Evolutionary conservation across 345 rosid species (phyloP).

Genomic region (Syzygium aromaticum): DNA sequence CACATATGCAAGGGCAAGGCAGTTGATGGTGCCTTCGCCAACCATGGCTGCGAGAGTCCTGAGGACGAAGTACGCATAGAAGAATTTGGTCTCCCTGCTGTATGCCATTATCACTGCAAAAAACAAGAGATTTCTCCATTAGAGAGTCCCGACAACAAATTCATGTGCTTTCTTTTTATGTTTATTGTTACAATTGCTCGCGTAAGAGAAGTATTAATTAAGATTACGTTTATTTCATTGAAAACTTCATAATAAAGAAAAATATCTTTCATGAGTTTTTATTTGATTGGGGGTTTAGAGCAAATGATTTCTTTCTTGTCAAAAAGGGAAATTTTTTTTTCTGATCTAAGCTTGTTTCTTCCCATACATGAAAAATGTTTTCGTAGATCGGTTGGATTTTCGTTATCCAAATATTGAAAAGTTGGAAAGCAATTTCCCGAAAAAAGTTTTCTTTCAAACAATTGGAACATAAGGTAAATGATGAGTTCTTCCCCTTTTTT

Average conservation of each 20-base stretch:
- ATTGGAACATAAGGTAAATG: neutral
- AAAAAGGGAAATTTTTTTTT: neutral
- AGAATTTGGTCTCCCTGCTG: constrained; percentile 51
- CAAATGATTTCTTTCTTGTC: neutral
- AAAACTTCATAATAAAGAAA: neutral
- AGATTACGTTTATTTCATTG: neutral
- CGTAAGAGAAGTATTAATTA: neutral
- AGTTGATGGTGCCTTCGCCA: constrained; percentile 49
- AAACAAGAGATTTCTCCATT: neutral
- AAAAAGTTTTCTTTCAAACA: too few relatives aligned
- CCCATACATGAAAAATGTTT: too few relatives aligned
- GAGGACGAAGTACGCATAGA: constrained; percentile 47
- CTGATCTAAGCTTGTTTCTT: neutral
- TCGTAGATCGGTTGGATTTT: too few relatives aligned
- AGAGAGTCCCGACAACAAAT: neutral
- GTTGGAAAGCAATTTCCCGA: too few relatives aligned
- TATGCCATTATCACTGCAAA: constrained; percentile 73
- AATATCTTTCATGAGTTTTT: neutral
- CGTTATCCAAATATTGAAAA: accelerated
- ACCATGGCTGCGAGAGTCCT: constrained; percentile 61
- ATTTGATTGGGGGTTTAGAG: neutral
- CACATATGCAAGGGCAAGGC: constrained; percentile 84
- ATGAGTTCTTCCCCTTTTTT: neutral
- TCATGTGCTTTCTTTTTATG: neutral
- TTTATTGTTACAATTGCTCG: neutral